Evolutionary conservation across 352 stramenopile species (phyloP).

Genomic region (Pythium dissimile): DNA sequence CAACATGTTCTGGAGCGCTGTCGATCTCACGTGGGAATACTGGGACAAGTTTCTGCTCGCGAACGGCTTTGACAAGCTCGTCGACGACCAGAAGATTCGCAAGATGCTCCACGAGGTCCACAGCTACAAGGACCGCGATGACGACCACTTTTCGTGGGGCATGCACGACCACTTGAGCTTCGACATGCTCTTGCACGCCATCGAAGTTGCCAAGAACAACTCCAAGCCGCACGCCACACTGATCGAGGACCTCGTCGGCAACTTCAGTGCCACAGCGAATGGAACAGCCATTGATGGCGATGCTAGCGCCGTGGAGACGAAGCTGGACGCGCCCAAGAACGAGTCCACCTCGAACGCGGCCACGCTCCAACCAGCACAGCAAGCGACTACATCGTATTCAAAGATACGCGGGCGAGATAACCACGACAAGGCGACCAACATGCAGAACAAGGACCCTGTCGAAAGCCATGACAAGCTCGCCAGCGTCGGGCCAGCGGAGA

Average conservation of each 20-base stretch:
- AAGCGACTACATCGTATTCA: neutral
- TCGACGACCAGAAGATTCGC: conserved; percentile 60
- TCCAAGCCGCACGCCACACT: neutral
- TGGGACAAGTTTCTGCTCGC: conserved; percentile 62
- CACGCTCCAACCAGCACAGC: neutral
- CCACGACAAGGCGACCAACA: neutral
- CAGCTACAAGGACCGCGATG: conserved; percentile 49
- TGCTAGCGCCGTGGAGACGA: neutral
- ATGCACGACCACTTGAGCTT: conserved; percentile 75
- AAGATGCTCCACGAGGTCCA: conserved; percentile 59
- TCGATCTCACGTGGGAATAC: conserved; percentile 61
- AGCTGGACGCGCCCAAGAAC: neutral
- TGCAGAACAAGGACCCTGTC: neutral
- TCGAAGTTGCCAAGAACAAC: conserved; percentile 36
- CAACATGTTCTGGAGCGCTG: conserved; percentile 70
- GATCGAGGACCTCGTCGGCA: neutral
- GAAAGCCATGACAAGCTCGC: neutral
- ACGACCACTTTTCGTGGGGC: conserved; percentile 66
- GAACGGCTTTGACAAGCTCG: conserved; percentile 70
- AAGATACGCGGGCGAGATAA: neutral
- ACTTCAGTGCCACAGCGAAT: neutral
- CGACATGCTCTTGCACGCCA: conserved; percentile 64
- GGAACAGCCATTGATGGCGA: neutral
- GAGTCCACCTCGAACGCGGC: neutral
- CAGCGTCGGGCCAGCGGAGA: neutral